Evolutionary conservation across 2,329 filamentous ascomycete genomes (phyloP).

Genomic region (Cercospora zeae-maydis): DNA sequence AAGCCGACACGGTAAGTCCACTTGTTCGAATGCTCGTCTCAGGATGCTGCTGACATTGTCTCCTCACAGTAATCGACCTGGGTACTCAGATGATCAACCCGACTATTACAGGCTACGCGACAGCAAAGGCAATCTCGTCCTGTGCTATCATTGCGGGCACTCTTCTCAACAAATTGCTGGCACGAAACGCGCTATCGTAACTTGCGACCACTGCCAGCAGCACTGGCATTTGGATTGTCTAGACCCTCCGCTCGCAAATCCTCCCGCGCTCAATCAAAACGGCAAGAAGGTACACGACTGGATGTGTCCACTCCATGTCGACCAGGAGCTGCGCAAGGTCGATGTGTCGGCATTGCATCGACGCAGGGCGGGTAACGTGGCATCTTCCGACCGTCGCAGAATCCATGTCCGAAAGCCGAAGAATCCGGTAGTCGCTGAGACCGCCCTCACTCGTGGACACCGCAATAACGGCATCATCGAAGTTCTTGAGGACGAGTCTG

Average conservation of each 20-base stretch:
- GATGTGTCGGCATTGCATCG: conserved; percentile 40
- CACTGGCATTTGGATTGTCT: conserved; percentile 93
- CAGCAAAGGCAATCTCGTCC: conserved; percentile 66
- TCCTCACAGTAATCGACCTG: conserved; percentile 27
- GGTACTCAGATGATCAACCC: conserved; percentile 45
- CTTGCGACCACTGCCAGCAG: conserved; percentile 77
- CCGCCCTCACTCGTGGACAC: conserved; percentile 58
- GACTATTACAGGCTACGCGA: conserved; percentile 51
- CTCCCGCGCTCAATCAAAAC: conserved; percentile 57
- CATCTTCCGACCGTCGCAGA: conserved; percentile 31
- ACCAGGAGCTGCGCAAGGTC: conserved; percentile 64
- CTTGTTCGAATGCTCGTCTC: background rate
- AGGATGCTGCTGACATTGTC: conserved; percentile 1
- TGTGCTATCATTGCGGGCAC: conserved; percentile 73
- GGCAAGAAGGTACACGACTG: conserved; percentile 65
- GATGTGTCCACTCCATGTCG: conserved; percentile 84
- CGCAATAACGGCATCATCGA: conserved; percentile 50
- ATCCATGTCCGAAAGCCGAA: conserved; percentile 51
- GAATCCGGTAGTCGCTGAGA: conserved; percentile 47
- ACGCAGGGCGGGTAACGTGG: conserved; percentile 43
- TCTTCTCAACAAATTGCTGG: conserved; percentile 49
- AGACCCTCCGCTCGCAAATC: conserved; percentile 75
- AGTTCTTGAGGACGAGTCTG: conserved; percentile 41
- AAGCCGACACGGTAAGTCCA: conserved; percentile 55
- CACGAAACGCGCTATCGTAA: conserved; percentile 68